Evolutionary conservation across 2,329 filamentous ascomycete species (phyloP).

Genomic region (Pseudogymnoascus sp.): DNA sequence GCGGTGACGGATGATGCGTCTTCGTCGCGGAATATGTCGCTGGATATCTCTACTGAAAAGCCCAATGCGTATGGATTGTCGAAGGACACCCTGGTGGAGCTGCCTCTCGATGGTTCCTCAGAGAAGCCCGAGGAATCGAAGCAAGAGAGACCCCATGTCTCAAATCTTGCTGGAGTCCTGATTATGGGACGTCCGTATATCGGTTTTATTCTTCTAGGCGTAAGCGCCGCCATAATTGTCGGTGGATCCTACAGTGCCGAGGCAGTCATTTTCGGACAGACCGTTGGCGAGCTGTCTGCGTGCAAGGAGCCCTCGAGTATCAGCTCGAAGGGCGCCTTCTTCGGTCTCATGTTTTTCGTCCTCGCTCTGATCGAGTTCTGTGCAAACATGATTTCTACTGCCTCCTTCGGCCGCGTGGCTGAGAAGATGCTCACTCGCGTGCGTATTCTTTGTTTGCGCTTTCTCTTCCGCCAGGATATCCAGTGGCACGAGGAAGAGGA

Average conservation of each 20-base stretch:
- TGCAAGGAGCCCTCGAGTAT: slow-evolving; percentile 26
- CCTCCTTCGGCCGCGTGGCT: slow-evolving; percentile 45
- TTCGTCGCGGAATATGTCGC: slow-evolving; percentile 4
- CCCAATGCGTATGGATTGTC: slow-evolving; percentile 15
- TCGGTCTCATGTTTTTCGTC: slow-evolving; percentile 39
- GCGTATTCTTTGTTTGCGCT: slow-evolving; percentile 54
- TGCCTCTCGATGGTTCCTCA: slow-evolving; percentile 40
- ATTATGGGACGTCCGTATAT: slow-evolving; percentile 30
- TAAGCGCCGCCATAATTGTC: slow-evolving; percentile 37
- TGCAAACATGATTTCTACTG: slow-evolving; percentile 51
- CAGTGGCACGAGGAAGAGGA: slow-evolving; percentile 63
- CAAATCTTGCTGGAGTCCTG: slow-evolving; percentile 14
- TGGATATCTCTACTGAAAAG: background rate
- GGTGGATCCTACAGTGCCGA: slow-evolving; percentile 42
- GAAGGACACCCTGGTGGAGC: slow-evolving; percentile 10
- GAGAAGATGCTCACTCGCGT: slow-evolving; percentile 58
- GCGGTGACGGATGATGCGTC: slow-evolving; percentile 27
- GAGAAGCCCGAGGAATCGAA: slow-evolving; percentile 2
- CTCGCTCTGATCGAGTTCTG: slow-evolving; percentile 48
- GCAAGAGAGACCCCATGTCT: slow-evolving; percentile 17
- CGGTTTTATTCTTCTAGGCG: slow-evolving; percentile 32
- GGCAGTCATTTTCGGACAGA: slow-evolving; percentile 47
- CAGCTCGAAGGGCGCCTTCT: slow-evolving; percentile 28
- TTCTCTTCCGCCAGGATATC: slow-evolving; percentile 57
- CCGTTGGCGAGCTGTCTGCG: slow-evolving; percentile 42